Evolutionary conservation across 2,329 filamentous ascomycete genomes (phyloP).

Genomic region (Aspergillus hiratsukae): DNA sequence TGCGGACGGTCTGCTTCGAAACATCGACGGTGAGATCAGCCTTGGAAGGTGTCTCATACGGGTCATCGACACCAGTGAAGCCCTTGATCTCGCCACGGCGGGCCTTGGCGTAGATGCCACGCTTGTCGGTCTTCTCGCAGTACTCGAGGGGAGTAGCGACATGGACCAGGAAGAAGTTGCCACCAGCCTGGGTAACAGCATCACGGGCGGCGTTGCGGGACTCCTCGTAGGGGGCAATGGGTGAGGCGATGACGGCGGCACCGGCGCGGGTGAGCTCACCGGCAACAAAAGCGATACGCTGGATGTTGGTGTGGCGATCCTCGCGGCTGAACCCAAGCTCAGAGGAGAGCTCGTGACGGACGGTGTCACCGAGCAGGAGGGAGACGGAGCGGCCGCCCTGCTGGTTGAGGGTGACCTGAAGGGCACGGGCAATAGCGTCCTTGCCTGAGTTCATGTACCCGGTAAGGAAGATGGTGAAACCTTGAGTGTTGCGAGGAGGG

Average conservation of each 20-base stretch:
- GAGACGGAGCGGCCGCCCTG: slow-evolving; percentile 93
- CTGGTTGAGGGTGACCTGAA: slow-evolving; percentile 97
- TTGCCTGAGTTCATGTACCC: slow-evolving; percentile 97
- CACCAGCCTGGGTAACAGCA: slow-evolving; percentile 68
- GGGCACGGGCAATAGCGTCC: slow-evolving; percentile 88
- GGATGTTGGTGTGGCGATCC: slow-evolving; percentile 92
- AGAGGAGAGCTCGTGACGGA: slow-evolving; percentile 85
- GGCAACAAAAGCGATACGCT: slow-evolving; percentile 92
- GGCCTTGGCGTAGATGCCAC: slow-evolving; percentile 81
- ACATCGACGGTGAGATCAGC: slow-evolving; percentile 80
- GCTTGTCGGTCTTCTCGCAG: slow-evolving; percentile 91
- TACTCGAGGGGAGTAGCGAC: slow-evolving; percentile 89
- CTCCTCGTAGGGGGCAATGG: slow-evolving; percentile 87
- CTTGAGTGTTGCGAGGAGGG: slow-evolving; percentile 83
- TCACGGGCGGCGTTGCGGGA: slow-evolving; percentile 75
- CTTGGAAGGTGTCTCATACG: slow-evolving; percentile 81
- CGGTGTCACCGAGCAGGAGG: slow-evolving; percentile 90
- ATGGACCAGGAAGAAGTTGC: slow-evolving; percentile 91
- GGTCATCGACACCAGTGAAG: slow-evolving; percentile 97
- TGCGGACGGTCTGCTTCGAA: slow-evolving; percentile 82
- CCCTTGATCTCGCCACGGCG: slow-evolving; percentile 90
- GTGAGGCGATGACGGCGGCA: slow-evolving; percentile 90
- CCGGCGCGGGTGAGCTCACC: slow-evolving; percentile 90
- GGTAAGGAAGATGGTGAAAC: slow-evolving; percentile 97
- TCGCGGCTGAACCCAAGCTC: slow-evolving; percentile 93